phyloP scores from a whole-genome alignment of 345 rosid genomes.

The Salix caprea region DNA sequence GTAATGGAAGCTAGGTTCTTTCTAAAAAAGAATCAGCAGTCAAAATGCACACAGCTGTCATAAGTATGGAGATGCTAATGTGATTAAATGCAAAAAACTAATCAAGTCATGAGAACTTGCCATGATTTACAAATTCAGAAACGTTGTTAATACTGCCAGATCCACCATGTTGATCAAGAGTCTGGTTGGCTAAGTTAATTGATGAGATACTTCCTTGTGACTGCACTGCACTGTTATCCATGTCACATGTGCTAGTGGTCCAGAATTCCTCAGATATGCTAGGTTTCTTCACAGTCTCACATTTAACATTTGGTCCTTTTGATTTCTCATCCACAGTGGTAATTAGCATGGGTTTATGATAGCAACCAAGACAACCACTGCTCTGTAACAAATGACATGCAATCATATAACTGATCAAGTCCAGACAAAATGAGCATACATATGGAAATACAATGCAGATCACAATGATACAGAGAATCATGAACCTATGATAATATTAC shows the following conservation, averaged over 20 bases:
- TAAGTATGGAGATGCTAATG: not conserved
- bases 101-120: slow-evolving; percentile 33
- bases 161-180: slow-evolving; percentile 20
- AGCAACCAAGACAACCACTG: slow-evolving; percentile 46
- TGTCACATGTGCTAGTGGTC: slow-evolving; percentile 31
- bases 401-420: slow-evolving; percentile 25
- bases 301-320: slow-evolving; percentile 2
- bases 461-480: not conserved
- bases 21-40: not conserved
- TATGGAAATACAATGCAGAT: not conserved
- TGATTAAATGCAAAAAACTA: not conserved
- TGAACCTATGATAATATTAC: not conserved
- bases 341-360: slow-evolving; percentile 15
- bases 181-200: slow-evolving; percentile 19
- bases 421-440: not conserved
- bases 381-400: slow-evolving; percentile 63
- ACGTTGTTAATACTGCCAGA: slow-evolving; percentile 32
- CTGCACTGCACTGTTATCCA: slow-evolving; percentile 32
- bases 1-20: not conserved
- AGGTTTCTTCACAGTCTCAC: slow-evolving; percentile 14
- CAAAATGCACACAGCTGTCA: not conserved
- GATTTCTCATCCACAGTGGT: slow-evolving; percentile 8
- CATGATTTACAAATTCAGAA: slow-evolving; percentile 68
- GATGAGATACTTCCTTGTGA: slow-evolving; percentile 34
- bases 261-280: slow-evolving; percentile 26